phyloP scores from a whole-genome alignment of 345 rosid genomes.

The Alliaria petiolata region DNA sequence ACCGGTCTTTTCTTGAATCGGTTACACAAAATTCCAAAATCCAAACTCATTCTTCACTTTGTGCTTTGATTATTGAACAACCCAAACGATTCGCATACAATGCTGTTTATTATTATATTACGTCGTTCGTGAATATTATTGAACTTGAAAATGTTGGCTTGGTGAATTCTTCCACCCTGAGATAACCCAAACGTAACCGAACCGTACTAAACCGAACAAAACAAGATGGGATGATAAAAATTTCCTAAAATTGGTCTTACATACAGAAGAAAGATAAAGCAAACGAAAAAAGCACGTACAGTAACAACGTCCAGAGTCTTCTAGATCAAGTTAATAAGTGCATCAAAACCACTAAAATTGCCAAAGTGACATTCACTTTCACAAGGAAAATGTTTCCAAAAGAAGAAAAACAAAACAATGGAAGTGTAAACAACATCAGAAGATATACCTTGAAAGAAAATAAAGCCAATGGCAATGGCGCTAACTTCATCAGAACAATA shows the following conservation, averaged over 20 bases:
- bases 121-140: not conserved
- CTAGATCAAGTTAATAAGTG: constrained; percentile 3
- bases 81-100: too few relatives aligned
- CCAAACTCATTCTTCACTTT: not conserved
- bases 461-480: constrained; percentile 23
- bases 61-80: not conserved
- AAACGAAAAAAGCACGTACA: constrained; percentile 2
- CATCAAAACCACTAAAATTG: constrained; percentile 24
- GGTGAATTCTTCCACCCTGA: not conserved
- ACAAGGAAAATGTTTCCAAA: constrained; percentile 25
- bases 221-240: not conserved
- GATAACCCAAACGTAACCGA: not conserved
- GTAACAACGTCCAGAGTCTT: constrained; percentile 4
- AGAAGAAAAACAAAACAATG: constrained; percentile 5
- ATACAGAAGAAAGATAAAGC: constrained; percentile 10
- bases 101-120: not conserved
- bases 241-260: constrained; percentile 2
- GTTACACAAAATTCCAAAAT: not conserved
- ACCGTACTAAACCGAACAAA: not conserved
- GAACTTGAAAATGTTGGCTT: not conserved
- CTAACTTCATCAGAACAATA: constrained; percentile 29
- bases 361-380: constrained; percentile 25
- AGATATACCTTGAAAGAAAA: constrained; percentile 37
- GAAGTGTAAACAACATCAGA: constrained; percentile 25
- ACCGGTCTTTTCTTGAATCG: not conserved